These are phyloP conservation scores for Begonia fuchsioides DNA, from an alignment of 306 rosid genomes.

Conservation along the genomic window DNA sequence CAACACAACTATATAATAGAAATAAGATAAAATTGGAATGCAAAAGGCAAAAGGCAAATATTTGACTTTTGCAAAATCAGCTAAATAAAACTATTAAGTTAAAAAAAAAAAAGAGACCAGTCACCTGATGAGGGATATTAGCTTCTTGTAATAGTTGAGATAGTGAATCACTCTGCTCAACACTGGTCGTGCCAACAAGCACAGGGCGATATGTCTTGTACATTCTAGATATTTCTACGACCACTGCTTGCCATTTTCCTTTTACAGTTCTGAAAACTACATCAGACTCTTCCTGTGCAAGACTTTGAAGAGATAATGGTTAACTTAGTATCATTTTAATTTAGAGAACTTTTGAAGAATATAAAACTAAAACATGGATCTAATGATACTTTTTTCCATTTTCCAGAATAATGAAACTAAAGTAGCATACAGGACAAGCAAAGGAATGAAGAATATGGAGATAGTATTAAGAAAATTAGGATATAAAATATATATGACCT, in stretches of 20 bases:
- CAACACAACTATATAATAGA: no score
- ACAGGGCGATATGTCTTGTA: conserved; percentile 88
- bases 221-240: conserved; percentile 94
- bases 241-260: conserved; percentile 96
- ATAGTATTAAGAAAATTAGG: no score
- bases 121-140: conserved; percentile 83
- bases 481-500: no score
- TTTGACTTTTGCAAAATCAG: no score
- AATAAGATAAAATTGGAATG: no score
- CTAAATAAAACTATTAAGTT: no score
- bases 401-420: no score
- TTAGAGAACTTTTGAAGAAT: conserved; percentile 6
- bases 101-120: neutral
- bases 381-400: no score
- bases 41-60: no score
- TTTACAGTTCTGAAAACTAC: conserved; percentile 84
- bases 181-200: conserved; percentile 98
- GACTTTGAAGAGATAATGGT: conserved; percentile 12
- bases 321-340: conserved; percentile 3
- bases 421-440: no score
- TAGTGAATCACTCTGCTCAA: conserved; percentile 90
- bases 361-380: no score
- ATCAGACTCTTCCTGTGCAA: conserved; percentile 82
- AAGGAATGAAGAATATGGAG: no score
- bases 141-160: conserved; percentile 73